Percentiles rank a stretch among this genome's conserved stretches.
Conservation (phyloP, 768 basidiomycete genomes). For the Boletus insuetus region DNA sequence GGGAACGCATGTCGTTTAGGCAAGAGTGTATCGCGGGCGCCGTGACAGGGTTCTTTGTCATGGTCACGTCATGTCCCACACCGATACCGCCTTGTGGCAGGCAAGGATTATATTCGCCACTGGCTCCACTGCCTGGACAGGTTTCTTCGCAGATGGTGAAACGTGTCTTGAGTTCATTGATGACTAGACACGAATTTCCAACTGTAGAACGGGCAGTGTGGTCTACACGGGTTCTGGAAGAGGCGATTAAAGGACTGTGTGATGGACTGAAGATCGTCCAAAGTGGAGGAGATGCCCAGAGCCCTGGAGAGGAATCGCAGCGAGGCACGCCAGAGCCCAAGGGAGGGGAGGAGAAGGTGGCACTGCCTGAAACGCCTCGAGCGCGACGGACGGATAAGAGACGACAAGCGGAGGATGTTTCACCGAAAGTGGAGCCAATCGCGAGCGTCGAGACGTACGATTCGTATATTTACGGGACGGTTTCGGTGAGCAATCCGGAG, state of each 20-base stretch:
- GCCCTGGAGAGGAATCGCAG: slow-evolving; percentile 22
- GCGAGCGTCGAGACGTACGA: slow-evolving; percentile 59
- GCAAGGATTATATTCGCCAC: slow-evolving; percentile 17
- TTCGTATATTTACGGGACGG: slow-evolving; percentile 58
- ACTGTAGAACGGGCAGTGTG: slow-evolving; percentile 59
- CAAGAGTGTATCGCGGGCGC: slow-evolving; percentile 92
- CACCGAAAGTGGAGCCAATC: slow-evolving; percentile 66
- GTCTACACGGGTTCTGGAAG: slow-evolving; percentile 70
- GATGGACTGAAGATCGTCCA: slow-evolving; percentile 50
- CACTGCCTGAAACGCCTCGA: slow-evolving; percentile 47
- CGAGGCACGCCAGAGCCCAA: slow-evolving; percentile 44
- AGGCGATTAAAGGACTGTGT: slow-evolving; percentile 66
- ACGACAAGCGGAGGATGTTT: slow-evolving; percentile 41
- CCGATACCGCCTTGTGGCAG: slow-evolving; percentile 8
- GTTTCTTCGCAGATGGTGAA: slow-evolving; percentile 65
- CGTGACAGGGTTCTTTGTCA: slow-evolving; percentile 90
- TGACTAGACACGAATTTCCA: slow-evolving; percentile 78
- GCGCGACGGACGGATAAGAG: slow-evolving; percentile 28
- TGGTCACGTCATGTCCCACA: slow-evolving; percentile 43
- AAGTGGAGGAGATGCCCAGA: slow-evolving; percentile 6
- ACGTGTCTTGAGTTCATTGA: slow-evolving; percentile 65
- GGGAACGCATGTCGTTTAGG: slow-evolving; percentile 95
- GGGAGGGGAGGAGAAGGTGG: neutral
- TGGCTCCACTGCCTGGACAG: slow-evolving; percentile 55
- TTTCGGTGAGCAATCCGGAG: slow-evolving; percentile 48